phyloP scores from a whole-genome alignment of 768 basidiomycete genomes.

The Neoboletus magnificus region DNA sequence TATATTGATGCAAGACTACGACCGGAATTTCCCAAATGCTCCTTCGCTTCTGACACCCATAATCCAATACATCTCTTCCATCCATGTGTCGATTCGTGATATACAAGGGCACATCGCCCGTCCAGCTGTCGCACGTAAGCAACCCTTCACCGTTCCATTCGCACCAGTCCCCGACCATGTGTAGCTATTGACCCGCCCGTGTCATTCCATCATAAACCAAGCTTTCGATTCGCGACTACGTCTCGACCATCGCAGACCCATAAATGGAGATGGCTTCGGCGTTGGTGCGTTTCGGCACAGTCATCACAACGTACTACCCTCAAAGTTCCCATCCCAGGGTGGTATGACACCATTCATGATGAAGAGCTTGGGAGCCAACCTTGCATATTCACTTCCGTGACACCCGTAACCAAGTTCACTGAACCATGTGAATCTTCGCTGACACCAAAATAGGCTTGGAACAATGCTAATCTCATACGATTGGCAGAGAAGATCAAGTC shows the following conservation, averaged over 20 bases:
- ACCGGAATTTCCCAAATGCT: not conserved
- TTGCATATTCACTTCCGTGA: constrained; percentile 94
- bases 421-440: not conserved
- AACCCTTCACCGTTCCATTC: not conserved
- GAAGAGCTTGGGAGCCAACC: constrained; percentile 83
- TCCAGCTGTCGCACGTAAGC: constrained; percentile 82
- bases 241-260: constrained; percentile 75
- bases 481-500: constrained; percentile 97
- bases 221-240: constrained; percentile 93
- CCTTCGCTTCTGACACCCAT: not conserved
- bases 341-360: constrained; percentile 89
- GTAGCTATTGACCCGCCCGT: constrained; percentile 87
- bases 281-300: constrained; percentile 58
- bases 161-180: constrained; percentile 1
- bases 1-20: constrained; percentile 14
- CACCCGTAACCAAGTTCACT: constrained; percentile 57
- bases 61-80: not conserved
- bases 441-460: constrained; percentile 76
- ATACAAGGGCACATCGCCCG: constrained; percentile 92
- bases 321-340: constrained; percentile 48
- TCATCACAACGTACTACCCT: not conserved
- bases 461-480: constrained; percentile 89
- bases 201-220: constrained; percentile 96
- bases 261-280: constrained; percentile 95
- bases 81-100: constrained; percentile 88